Evolutionary conservation across 2,329 filamentous ascomycete species (phyloP), one percentile per base, ranked within the genome.

Genomic region (Fusarium praegraminearum): DNA sequence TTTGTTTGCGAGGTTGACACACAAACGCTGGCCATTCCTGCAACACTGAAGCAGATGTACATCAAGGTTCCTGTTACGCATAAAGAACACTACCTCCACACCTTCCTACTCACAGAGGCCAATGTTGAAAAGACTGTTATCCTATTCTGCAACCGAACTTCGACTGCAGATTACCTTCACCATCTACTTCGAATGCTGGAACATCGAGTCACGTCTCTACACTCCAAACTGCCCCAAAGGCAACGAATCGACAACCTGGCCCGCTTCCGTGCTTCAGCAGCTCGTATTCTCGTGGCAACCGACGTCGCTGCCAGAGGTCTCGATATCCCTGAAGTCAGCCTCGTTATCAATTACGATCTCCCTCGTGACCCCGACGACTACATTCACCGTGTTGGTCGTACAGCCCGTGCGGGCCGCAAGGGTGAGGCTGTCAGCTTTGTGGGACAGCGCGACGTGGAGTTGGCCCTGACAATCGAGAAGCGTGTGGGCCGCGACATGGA

Each of bases 321-420:
- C 6, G 96, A 99, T 82, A 98, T 99, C 66, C 95, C 95, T 2
- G 92, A 94, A 72, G 95, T 98, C 9, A 91, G 88, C 57, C 81
- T 98, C 18, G 96, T 99, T 4, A 83, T 99, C 76, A 98, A 99
- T 81, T 99, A 94, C 80, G 96, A 99, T 77, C 89, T 99, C 1
- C 96, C 96, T 0, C 90, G 95, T n/a, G 93, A 98, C 77, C 93
- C 95, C 5, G 94, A 98, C 78, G 95, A 98, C 80, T 99, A 99
- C 79, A 96, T 99, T 71, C 96, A 99, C 82, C 90, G 96, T 15
- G 95, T 98, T 52, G 96, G 96, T 78, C 91, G 96, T 81, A 99
- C 96, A 15, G 96, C 96, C 5, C 90, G 96, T 87, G 96, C 96
- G 0, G 96, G 96, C 0, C 88, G 94, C 45, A 86, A 85, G 55